Percentiles rank a stretch among this genome's conserved stretches.
phyloP scores from a whole-genome alignment of 306 rosid species.

The Glycine soja region DNA sequence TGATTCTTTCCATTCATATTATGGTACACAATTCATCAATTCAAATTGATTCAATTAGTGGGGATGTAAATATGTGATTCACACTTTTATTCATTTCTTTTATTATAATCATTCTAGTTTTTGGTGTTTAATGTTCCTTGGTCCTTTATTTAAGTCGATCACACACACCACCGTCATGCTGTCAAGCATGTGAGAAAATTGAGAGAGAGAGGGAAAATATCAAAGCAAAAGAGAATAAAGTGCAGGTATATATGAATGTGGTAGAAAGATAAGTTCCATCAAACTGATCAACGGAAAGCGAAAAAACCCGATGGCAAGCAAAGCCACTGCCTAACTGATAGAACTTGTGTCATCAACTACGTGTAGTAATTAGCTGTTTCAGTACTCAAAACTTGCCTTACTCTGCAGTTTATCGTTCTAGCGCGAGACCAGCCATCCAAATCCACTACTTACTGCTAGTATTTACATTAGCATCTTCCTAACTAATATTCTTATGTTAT shows the following conservation, averaged over 20 bases:
- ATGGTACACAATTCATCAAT: conserved; percentile 20
- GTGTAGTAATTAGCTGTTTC: background rate
- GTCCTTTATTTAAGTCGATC: background rate
- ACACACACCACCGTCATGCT: background rate
- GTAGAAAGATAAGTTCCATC: conserved; percentile 49
- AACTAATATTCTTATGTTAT: no score
- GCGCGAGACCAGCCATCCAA: background rate
- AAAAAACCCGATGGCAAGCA: conserved; percentile 47
- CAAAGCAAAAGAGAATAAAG: background rate
- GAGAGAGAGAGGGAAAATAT: background rate
- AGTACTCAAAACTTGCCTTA: background rate
- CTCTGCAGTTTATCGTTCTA: background rate
- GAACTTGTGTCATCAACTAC: background rate
- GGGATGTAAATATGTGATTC: conserved; percentile 9
- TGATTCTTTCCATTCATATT: conserved; percentile 60
- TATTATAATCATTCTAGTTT: background rate
- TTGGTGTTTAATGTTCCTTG: background rate
- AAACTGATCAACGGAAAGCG: conserved; percentile 30
- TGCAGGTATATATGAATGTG: background rate
- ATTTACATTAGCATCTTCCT: no score
- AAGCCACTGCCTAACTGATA: conserved; percentile 17
- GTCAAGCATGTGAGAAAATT: conserved; percentile 11
- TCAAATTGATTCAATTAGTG: conserved; percentile 36
- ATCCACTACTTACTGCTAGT: background rate
- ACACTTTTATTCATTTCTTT: conserved; percentile 12